Conservation (phyloP, 495 filamentous ascomycete genomes). For the Ramalina peruviana region DNA sequence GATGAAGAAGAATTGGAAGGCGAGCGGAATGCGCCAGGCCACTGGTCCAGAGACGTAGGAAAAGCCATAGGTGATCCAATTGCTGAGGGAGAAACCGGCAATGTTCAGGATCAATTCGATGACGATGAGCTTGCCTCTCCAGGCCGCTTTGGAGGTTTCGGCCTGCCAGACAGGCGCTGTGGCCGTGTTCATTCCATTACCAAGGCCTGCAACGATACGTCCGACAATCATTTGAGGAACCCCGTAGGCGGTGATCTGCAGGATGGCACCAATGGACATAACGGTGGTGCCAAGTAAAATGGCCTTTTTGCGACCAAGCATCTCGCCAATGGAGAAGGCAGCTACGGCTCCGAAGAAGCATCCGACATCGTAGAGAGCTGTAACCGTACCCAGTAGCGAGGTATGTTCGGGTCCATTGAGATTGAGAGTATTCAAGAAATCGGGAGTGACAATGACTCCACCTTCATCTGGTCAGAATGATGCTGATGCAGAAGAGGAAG, state of each 20-base stretch:
- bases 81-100: conserved; percentile 37
- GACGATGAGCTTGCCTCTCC: conserved; percentile 46
- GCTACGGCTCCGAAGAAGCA: conserved; percentile 16
- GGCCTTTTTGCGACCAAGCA: conserved; percentile 41
- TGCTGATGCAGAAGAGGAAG: neutral
- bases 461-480: conserved; percentile 16
- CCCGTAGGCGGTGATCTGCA: conserved; percentile 49
- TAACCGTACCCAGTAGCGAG: conserved; percentile 40
- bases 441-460: conserved; percentile 40
- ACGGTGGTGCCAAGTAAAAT: conserved; percentile 41
- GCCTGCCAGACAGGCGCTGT: conserved; percentile 53
- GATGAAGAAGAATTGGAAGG: conserved; percentile 45
- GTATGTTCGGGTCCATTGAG: conserved; percentile 34
- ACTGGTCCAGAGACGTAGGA: conserved; percentile 31
- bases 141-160: conserved; percentile 43
- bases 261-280: conserved; percentile 47
- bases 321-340: conserved; percentile 45
- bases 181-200: conserved; percentile 52
- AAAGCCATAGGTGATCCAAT: conserved; percentile 47
- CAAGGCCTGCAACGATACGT: conserved; percentile 44
- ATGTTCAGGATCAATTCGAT: conserved; percentile 49
- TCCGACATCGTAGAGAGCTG: conserved; percentile 48
- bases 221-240: conserved; percentile 51
- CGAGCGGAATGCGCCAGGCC: conserved; percentile 43
- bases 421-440: conserved; percentile 40